Evolutionary conservation across 345 rosid species (phyloP).

Genomic region (Camelina sativa): DNA sequence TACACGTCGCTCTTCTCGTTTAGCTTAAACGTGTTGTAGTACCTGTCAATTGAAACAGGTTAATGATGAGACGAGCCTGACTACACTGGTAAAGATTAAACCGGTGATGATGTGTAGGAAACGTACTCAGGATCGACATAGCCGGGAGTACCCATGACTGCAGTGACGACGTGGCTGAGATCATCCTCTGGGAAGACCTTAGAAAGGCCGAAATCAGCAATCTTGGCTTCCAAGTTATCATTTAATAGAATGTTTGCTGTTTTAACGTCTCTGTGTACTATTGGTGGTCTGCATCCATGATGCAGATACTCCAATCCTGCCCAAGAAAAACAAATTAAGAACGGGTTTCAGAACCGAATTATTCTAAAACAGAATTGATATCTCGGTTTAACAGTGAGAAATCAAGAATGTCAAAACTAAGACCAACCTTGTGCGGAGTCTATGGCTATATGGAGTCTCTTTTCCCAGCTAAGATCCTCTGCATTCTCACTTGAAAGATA

Average conservation of each 20-base stretch:
- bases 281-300: constrained; percentile 49
- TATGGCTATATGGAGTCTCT: constrained; percentile 56
- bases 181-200: constrained; percentile 48
- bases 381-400: neutral
- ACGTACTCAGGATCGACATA: constrained; percentile 48
- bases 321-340: neutral
- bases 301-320: constrained; percentile 48
- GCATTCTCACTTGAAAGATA: constrained; percentile 49
- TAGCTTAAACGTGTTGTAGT: constrained; percentile 48
- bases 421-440: constrained; percentile 70
- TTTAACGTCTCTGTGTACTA: constrained; percentile 48
- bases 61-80: neutral
- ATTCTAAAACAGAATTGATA: neutral
- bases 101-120: constrained; percentile 6
- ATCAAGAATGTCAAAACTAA: neutral
- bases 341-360: neutral
- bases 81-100: neutral
- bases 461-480: constrained; percentile 56
- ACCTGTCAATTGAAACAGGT: constrained; percentile 21
- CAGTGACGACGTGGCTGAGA: constrained; percentile 46
- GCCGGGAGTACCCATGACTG: constrained; percentile 52
- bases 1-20: constrained; percentile 64
- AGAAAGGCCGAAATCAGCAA: constrained; percentile 57
- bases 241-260: constrained; percentile 45
- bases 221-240: constrained; percentile 55